Conservation (phyloP, 305 asterid genomes). For the Salvia sclarea region DNA sequence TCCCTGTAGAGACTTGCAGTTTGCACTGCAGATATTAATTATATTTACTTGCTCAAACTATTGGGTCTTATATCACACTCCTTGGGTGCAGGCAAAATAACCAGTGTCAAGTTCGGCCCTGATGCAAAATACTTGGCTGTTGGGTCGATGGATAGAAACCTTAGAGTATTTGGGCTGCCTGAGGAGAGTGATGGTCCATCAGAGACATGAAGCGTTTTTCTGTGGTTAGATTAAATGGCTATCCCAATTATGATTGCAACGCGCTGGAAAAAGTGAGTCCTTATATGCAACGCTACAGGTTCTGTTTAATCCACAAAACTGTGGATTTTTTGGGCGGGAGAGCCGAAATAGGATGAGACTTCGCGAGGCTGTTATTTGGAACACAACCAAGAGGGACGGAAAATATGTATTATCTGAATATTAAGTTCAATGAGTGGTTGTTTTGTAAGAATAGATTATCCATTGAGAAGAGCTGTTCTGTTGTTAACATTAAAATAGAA, state of each 20-base stretch:
- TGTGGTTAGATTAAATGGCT: neutral
- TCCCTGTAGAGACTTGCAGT: neutral
- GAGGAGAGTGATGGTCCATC: conserved; percentile 50
- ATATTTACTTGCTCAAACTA: conserved; percentile 5
- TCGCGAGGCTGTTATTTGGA: conserved; percentile 22
- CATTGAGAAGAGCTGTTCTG: neutral
- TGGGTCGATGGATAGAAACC: conserved; percentile 94
- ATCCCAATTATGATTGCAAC: conserved; percentile 20
- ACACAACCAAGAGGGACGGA: neutral
- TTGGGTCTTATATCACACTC: neutral
- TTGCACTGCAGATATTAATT: neutral
- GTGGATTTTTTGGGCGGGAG: neutral
- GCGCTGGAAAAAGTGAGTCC: conserved; percentile 12
- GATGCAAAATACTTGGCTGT: conserved; percentile 89
- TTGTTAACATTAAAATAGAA: conserved; percentile 2
- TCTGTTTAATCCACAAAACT: conserved; percentile 20
- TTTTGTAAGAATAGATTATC: conserved; percentile 20
- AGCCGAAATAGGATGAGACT: conserved; percentile 2
- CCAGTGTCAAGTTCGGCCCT: conserved; percentile 75
- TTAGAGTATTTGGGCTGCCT: conserved; percentile 86
- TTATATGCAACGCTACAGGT: conserved; percentile 6
- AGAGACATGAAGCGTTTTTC: conserved; percentile 49
- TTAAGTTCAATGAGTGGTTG: conserved; percentile 17
- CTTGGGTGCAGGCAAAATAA: conserved; percentile 66
- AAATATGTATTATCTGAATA: conserved; percentile 16